Base-by-base conservation (phyloP, 2,329 filamentous ascomycete species). In the Trichophyton simii region DNA sequence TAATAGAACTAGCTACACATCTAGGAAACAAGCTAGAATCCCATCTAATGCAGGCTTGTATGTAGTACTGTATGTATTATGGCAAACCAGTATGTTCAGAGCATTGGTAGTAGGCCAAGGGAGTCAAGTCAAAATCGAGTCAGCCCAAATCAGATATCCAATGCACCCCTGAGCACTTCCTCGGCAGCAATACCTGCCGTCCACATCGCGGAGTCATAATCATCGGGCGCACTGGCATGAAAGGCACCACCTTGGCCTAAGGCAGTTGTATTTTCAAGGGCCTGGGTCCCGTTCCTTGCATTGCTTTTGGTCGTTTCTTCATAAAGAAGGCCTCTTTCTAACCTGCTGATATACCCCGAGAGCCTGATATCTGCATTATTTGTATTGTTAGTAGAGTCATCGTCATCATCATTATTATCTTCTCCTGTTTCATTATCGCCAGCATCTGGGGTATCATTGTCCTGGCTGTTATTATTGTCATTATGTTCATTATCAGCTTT, bases 291-390 rank as follows among this genome's bases (percentile, higher is more conserved):
- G 28, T 52, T 38, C 18, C 28, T 18, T 15, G n/a, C 2, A 8
- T n/a, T 41, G 20, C 3, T 48, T 11, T 50, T 20, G 13, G n/a
- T 8, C 22, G n/a, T 65, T 46, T 63, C 62, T 60, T 63, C 65
- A 44, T 67, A 67, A n/a, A 69, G 60, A 9, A 69, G 58, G 34
- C 58, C 66, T 13, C 63, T 64, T 60, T 69, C 68, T 57, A 69
- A 60, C 18, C 67, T 62, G 58, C 66, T 68, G 50, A 69, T 63
- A 54, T 68, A 68, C 28, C 65, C 63, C 2, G 66, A 61, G 15
- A 65, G 60, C 15, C 67, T 63, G 28, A 65, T 62, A 50, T 68
- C 67, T 38, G 42, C 36, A 18, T 28, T 20, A 18, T 18, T 25
- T 22, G 22, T 18, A 13, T 48, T 22, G 11, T 25, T 34, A 55